Base-by-base conservation (phyloP, 2,329 filamentous ascomycete genomes). In the Venturiaceae sp. region DNA sequence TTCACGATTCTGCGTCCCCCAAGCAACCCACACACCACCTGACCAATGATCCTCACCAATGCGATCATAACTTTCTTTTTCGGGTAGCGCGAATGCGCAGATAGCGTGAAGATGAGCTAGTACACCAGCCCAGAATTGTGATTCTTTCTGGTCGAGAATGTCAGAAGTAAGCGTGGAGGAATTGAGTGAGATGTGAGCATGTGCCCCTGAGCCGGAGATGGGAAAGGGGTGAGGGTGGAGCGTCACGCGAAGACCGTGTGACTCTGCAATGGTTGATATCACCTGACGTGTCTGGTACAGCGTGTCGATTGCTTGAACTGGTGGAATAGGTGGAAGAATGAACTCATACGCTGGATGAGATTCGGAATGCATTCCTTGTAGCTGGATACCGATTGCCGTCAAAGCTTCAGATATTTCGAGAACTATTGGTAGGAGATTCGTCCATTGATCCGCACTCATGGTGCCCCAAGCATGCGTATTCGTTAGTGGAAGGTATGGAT, bases 1-100 rank as follows among this genome's bases (percentile, higher is more conserved):
- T 73, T 92, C 88, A 19, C 87, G 83, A 69, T 94, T 94, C 71
- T 94, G 85, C 4, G 83, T 87, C 13, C 90, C 90, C 89, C 88
- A 95, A 0, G 85, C 75, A 0, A 92, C 81, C 84, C 86, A 92
- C 7, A 84, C 81, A 0, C 88, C 88, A n/a, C 88, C 88, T 0
- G 87, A 81, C 89, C 88, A 94, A 60, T 75, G 76, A n/a, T 88
- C 81, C 57, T 90, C 84, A 1, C 74, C 71, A 11, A 88, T 77
- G 4, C 89, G 81, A 36, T 81, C 80, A 69, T 94, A 94, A 68
- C 85, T 89, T 0, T 77, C 77, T 1, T 81, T 76, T 62, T 83
- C 82, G 36, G 84, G 80, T 64, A 89, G 82, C 0, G 83, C 84
- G 59, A 94, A 85, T 0, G 89, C 87, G 11, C 80, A 73, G n/a